Evolutionary conservation across 2,329 filamentous ascomycete genomes (phyloP).

Genomic region (Neofusicoccum sp.): DNA sequence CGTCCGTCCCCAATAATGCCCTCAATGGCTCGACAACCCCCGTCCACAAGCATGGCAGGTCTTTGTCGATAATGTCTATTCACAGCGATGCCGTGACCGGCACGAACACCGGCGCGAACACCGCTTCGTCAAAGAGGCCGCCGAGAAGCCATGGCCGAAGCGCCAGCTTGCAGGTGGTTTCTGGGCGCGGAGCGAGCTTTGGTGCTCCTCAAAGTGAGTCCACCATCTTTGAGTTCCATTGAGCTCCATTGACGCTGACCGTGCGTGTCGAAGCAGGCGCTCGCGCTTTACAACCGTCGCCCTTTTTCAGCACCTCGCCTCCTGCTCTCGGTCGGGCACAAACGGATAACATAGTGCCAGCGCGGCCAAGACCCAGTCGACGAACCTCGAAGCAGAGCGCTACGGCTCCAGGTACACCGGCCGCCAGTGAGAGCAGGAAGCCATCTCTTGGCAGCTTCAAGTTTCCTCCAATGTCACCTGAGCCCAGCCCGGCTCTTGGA

Average conservation of each 20-base stretch:
- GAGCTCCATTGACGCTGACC: background rate
- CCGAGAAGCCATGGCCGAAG: slow-evolving; percentile 72
- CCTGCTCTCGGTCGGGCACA: slow-evolving; percentile 35
- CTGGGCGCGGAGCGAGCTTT: slow-evolving; percentile 37
- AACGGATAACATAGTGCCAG: slow-evolving; percentile 35
- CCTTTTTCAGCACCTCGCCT: slow-evolving; percentile 43
- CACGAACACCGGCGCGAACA: slow-evolving; percentile 4
- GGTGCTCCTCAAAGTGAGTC: slow-evolving; percentile 29
- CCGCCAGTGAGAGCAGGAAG: slow-evolving; percentile 37
- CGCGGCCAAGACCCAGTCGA: slow-evolving; percentile 28
- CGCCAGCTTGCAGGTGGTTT: slow-evolving; percentile 76
- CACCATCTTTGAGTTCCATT: slow-evolving; percentile 34
- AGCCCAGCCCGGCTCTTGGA: slow-evolving; percentile 19
- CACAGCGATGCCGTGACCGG: slow-evolving; percentile 14
- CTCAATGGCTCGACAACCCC: slow-evolving; percentile 31
- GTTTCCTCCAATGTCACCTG: slow-evolving; percentile 51
- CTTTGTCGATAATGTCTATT: slow-evolving; percentile 53
- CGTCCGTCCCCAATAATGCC: slow-evolving; percentile 17
- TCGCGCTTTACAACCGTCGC: slow-evolving; percentile 41
- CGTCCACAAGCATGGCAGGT: slow-evolving; percentile 44
- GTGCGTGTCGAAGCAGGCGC: background rate
- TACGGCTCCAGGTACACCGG: slow-evolving; percentile 37
- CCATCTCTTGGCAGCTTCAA: slow-evolving; percentile 55
- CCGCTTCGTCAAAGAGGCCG: slow-evolving; percentile 47
- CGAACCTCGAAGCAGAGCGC: slow-evolving; percentile 11